Evolutionary conservation across 257 asterid genomes (phyloP).

Genomic region (Fraxinus americana): DNA sequence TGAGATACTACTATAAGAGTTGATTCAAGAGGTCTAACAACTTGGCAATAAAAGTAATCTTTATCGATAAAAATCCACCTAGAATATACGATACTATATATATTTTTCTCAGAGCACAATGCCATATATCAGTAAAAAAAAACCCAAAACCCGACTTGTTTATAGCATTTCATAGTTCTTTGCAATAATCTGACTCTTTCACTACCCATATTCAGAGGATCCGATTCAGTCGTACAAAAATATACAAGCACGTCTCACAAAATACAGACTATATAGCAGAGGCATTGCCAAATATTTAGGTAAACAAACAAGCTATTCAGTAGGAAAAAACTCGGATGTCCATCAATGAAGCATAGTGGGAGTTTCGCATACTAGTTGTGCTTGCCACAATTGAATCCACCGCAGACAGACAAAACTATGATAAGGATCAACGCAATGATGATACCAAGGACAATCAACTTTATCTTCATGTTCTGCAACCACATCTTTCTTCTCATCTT

Average conservation of each 20-base stretch:
- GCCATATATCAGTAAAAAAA: too few relatives aligned
- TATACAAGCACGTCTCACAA: conserved; percentile 58
- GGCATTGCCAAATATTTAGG: conserved; percentile 26
- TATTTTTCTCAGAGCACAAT: too few relatives aligned
- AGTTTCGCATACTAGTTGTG: conserved; percentile 24
- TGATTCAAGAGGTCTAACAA: too few relatives aligned
- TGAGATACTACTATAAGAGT: too few relatives aligned
- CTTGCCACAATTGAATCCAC: conserved; percentile 54
- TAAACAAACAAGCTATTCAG: conserved; percentile 31
- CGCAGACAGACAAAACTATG: conserved; percentile 70
- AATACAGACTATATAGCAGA: conserved; percentile 31
- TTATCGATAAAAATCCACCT: too few relatives aligned
- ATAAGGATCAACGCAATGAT: conserved; percentile 78
- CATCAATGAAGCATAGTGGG: conserved; percentile 1
- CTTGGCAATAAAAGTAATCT: too few relatives aligned
- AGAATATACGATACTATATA: too few relatives aligned
- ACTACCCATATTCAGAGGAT: conserved; percentile 39
- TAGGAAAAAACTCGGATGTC: conserved; percentile 26
- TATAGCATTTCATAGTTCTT: background rate
- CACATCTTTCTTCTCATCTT: conserved; percentile 87
- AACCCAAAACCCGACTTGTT: too few relatives aligned
- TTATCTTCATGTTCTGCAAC: conserved; percentile 85
- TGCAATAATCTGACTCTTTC: conserved; percentile 14
- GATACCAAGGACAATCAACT: conserved; percentile 78
- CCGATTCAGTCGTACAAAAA: conserved; percentile 28